These are phyloP conservation scores for Clavispora fructus DNA, from an alignment of 805 yeast species.

Conservation along the genomic window DNA sequence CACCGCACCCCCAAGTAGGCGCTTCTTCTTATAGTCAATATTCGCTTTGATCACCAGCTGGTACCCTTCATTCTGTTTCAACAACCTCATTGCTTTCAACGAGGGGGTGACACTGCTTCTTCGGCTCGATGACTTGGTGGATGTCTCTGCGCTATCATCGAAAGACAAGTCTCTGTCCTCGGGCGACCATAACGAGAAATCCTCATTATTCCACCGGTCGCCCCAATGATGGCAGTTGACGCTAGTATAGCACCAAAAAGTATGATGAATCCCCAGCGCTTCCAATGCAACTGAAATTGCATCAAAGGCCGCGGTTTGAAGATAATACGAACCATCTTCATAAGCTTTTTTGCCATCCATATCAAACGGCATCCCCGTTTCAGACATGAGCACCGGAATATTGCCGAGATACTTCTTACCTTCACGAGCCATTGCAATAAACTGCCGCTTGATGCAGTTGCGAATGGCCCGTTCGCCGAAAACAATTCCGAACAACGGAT, in stretches of 20 bases:
- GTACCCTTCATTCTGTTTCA: constrained; percentile 6
- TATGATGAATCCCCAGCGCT: constrained; percentile 61
- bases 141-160: constrained; percentile 11
- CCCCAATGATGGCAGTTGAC: constrained; percentile 80
- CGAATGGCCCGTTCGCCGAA: constrained; percentile 79
- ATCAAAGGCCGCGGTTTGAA: constrained; percentile 81
- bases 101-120: constrained; percentile 11
- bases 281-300: constrained; percentile 79
- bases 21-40: constrained; percentile 7
- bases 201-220: constrained; percentile 91
- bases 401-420: constrained; percentile 56
- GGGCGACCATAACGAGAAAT: constrained; percentile 78
- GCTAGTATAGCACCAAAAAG: constrained; percentile 82
- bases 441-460: constrained; percentile 63
- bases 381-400: constrained; percentile 78
- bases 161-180: constrained; percentile 44
- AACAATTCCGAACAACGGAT: constrained; percentile 71
- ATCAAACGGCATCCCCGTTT: constrained; percentile 97
- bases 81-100: constrained; percentile 6
- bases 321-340: constrained; percentile 54
- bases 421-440: constrained; percentile 62
- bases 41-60: constrained; percentile 7
- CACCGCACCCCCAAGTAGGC: constrained; percentile 7
- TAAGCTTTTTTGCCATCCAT: constrained; percentile 81
- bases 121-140: constrained; percentile 4